A percentile compares a stretch with the other conserved stretches of the same genome.
Conservation (phyloP, 148 eudicot species). For the Cornus florida region DNA sequence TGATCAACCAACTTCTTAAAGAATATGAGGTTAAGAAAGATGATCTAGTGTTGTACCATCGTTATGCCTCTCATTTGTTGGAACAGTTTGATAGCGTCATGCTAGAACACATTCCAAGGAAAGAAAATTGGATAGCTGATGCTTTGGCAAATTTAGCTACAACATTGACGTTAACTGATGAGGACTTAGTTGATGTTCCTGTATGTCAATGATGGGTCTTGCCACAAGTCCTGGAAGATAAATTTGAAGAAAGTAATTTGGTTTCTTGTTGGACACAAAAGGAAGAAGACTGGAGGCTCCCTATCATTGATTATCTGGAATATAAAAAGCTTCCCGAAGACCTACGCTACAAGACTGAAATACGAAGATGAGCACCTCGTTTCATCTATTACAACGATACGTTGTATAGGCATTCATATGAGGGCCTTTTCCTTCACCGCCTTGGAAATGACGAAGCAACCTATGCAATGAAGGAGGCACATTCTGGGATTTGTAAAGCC, state of each 20-base stretch:
- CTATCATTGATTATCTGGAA: not conserved
- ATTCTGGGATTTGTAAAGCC: constrained; percentile 5
- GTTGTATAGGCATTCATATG: not conserved
- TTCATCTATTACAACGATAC: not conserved
- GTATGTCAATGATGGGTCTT: constrained; percentile 1
- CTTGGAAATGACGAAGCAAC: constrained; percentile 1
- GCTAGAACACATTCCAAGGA: constrained; percentile 3
- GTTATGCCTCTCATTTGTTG: not conserved
- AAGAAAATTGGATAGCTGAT: not conserved
- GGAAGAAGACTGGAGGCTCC: constrained; percentile 10
- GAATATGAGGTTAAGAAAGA: not conserved
- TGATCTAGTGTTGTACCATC: not conserved
- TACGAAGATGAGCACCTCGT: not conserved
- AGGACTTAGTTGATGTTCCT: not conserved
- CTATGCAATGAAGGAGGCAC: not conserved
- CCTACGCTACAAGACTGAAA: not conserved
- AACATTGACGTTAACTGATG: not conserved
- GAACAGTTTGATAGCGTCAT: not conserved
- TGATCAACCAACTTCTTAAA: too few relatives aligned
- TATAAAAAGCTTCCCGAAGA: constrained; percentile 5
- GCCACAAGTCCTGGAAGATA: not conserved
- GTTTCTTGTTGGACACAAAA: not conserved
- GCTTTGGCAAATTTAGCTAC: constrained; percentile 12
- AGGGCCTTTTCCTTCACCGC: not conserved
- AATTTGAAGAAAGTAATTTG: not conserved